These are phyloP conservation scores for Kitagawia praeruptora DNA, from an alignment of 129 eudicot genomes.

Conservation along the genomic window DNA sequence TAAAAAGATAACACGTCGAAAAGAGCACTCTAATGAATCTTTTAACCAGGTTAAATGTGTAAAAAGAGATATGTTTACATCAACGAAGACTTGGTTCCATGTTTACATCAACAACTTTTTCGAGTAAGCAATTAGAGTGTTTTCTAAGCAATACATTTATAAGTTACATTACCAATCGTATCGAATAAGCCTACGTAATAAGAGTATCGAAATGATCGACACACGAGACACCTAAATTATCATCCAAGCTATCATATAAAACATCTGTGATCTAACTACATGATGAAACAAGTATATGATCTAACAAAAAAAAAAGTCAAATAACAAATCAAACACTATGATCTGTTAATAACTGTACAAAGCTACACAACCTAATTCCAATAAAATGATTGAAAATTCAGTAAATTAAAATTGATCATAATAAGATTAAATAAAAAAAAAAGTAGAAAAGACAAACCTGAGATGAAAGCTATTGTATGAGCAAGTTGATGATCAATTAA, in stretches of 20 bases:
- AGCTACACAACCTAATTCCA: background rate
- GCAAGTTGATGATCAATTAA: background rate
- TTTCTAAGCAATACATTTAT: background rate
- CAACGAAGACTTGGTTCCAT: background rate
- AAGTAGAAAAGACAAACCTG: background rate
- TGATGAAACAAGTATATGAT: background rate
- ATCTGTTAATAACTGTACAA: background rate
- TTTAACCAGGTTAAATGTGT: no score
- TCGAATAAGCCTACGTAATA: background rate
- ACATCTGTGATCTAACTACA: background rate
- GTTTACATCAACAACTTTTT: background rate
- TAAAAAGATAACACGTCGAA: background rate
- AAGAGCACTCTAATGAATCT: background rate
- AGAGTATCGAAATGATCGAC: background rate
- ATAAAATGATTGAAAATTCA: no score
- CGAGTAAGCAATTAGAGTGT: background rate
- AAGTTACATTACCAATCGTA: background rate
- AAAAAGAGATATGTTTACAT: background rate
- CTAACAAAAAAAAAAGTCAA: background rate
- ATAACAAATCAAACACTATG: background rate
- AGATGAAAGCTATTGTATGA: background rate
- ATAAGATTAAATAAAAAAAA: background rate
- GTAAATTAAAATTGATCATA: background rate
- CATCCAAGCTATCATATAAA: background rate
- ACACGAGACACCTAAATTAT: background rate